Evolutionary conservation across 2,329 filamentous ascomycete species (phyloP), one percentile per base, ranked within the genome.

Genomic region (Aspergillus sp.): DNA sequence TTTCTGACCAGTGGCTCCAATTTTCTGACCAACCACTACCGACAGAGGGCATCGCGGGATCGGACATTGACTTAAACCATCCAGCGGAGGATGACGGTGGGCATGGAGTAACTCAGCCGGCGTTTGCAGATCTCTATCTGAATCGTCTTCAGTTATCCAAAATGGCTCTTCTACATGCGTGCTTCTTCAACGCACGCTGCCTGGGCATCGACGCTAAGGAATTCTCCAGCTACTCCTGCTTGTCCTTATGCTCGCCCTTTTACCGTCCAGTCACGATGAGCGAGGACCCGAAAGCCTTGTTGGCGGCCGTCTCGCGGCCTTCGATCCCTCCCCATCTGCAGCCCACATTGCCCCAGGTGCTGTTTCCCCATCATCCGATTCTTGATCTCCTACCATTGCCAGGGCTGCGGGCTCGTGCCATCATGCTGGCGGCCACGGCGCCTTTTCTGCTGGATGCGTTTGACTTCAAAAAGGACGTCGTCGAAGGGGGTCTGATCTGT

Each of bases 381-480:
- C 58, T 78, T 12, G 76, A 78, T 55, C 53, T 78, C 3, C 64
- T 78, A 6, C 75, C 76, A 0, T 62, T 77, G 7, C 75, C 75
- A 0, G 39, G 54, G 1, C 62, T 78, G 6, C 68, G 76, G 2
- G 68, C 70, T 3, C 65, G 72, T 6, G 72, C 69, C 2, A 75
- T 77, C 47, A 68, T 71, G 29, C 56, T 77, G 46, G 64, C 67
- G 14, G 69, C 71, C 14, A 67, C 68, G 0, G 62, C 67, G 52
- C 74, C 75, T 1, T 63, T 69, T 36, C 16, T 67, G 1, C 74
- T 77, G 53, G 66, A 74, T 56, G 61, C 71, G 1, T 65, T 68
- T 63, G 76, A 78, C 6, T 56, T 78, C 46, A 78, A 78, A 57
- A 63, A 65, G 49, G 76, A 78, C 64, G 70, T 78, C 46, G 71